Percentiles rank a stretch among this genome's conserved stretches.
phyloP scores from a whole-genome alignment of 1,284 basidiomycete species.

The Lentinula novae-zelandiae region DNA sequence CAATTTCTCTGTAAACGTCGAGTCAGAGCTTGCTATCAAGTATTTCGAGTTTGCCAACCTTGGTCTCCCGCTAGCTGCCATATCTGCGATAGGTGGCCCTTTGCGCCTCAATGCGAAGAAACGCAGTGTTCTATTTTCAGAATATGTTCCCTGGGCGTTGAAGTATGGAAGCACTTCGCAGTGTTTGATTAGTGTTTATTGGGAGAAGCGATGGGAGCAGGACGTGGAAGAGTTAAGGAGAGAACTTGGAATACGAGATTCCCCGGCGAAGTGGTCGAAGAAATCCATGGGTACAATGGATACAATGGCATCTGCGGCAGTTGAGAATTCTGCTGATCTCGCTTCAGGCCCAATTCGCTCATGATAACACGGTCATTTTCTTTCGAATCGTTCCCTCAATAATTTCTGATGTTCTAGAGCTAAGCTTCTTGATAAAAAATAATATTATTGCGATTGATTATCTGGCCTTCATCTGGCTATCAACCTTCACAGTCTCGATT shows the following conservation, averaged over 20 bases:
- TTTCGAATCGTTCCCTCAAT: background rate
- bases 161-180: conserved; percentile 71
- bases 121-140: conserved; percentile 57
- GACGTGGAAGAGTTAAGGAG: conserved; percentile 75
- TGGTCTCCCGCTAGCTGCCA: conserved; percentile 82
- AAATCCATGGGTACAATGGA: background rate
- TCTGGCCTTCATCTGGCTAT: too few species aligned
- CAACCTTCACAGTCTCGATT: too few species aligned
- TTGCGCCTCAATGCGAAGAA: conserved; percentile 57
- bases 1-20: conserved; percentile 84
- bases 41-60: conserved; percentile 94
- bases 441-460: too few species aligned
- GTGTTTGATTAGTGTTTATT: conserved; percentile 88
- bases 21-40: conserved; percentile 95
- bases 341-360: background rate
- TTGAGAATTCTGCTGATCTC: background rate
- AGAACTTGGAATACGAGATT: conserved; percentile 83
- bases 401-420: background rate
- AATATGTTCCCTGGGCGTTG: conserved; percentile 91
- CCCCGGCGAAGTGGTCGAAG: conserved; percentile 54
- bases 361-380: background rate
- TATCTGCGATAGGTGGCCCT: conserved; percentile 78
- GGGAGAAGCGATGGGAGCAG: conserved; percentile 94
- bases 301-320: background rate
- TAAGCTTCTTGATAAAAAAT: background rate